phyloP scores from a whole-genome alignment of 345 rosid genomes.

The Eucalyptus curtisii region DNA sequence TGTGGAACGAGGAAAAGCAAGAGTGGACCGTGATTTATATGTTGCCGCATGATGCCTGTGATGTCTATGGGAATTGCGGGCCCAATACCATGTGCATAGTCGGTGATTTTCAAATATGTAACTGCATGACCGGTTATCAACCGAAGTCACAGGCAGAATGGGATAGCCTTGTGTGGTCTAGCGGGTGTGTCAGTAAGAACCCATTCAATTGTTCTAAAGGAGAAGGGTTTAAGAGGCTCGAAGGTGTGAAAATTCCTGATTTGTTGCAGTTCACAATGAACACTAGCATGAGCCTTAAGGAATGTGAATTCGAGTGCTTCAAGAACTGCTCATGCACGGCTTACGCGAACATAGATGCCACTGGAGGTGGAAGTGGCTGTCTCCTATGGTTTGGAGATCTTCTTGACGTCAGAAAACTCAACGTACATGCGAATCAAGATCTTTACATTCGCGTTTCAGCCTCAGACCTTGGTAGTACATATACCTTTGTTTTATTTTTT shows the following conservation, averaged over 20 bases:
- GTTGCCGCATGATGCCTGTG: background rate
- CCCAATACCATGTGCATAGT: background rate
- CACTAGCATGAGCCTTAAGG: background rate
- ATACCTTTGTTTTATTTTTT: background rate
- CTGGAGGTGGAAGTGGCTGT: background rate
- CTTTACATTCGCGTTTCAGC: background rate
- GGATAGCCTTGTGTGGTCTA: background rate
- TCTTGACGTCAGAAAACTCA: background rate
- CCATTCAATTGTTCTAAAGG: background rate
- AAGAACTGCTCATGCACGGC: background rate
- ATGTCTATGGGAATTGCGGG: background rate
- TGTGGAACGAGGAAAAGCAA: background rate
- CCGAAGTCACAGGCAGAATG: background rate
- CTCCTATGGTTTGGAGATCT: background rate
- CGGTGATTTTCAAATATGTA: background rate
- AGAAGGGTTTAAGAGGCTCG: background rate
- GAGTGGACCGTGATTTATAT: background rate
- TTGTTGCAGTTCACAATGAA: background rate
- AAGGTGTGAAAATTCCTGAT: conserved; percentile 5
- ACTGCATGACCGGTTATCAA: conserved; percentile 9
- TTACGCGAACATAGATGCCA: background rate
- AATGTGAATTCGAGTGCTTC: background rate
- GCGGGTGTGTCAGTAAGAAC: conserved; percentile 6
- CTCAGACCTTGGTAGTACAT: background rate
- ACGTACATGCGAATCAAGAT: background rate